These are phyloP conservation scores for Alternaria ethzedia DNA, from an alignment of 2,329 filamentous ascomycete genomes.

Conservation along the genomic window DNA sequence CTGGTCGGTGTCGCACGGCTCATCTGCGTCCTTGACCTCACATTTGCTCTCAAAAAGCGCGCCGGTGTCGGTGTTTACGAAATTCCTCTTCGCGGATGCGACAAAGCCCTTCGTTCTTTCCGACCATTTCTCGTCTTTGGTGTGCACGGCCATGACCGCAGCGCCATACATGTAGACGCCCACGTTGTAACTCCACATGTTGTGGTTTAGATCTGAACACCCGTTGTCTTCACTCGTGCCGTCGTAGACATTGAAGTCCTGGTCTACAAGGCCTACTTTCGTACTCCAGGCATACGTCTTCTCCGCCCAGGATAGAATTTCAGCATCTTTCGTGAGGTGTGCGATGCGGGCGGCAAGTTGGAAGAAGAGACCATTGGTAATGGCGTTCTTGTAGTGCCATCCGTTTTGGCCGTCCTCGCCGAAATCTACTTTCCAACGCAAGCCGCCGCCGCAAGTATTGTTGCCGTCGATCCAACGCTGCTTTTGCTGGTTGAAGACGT, in stretches of 20 bases:
- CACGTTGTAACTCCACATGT: slow-evolving; percentile 57
- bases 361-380: slow-evolving; percentile 81
- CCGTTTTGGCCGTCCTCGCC: slow-evolving; percentile 68
- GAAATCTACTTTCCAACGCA: slow-evolving; percentile 74
- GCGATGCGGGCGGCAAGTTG: slow-evolving; percentile 77
- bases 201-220: slow-evolving; percentile 42
- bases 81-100: slow-evolving; percentile 28
- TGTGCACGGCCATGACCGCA: slow-evolving; percentile 36
- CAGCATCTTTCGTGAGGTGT: slow-evolving; percentile 65
- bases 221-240: slow-evolving; percentile 57
- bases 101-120: slow-evolving; percentile 46
- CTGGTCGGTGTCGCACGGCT: slow-evolving; percentile 68
- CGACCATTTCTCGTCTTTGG: slow-evolving; percentile 25
- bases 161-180: slow-evolving; percentile 62
- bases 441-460: slow-evolving; percentile 68
- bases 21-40: slow-evolving; percentile 53
- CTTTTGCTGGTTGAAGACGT: slow-evolving; percentile 74
- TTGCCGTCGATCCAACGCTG: slow-evolving; percentile 68
- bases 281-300: slow-evolving; percentile 64
- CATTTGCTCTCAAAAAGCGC: slow-evolving; percentile 65
- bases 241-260: slow-evolving; percentile 59
- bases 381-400: slow-evolving; percentile 79
- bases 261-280: slow-evolving; percentile 56
- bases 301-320: slow-evolving; percentile 64
- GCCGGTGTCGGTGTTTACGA: slow-evolving; percentile 24